Conservation (phyloP, 768 basidiomycete species). For the Rhodosporidiobolus sp. region DNA sequence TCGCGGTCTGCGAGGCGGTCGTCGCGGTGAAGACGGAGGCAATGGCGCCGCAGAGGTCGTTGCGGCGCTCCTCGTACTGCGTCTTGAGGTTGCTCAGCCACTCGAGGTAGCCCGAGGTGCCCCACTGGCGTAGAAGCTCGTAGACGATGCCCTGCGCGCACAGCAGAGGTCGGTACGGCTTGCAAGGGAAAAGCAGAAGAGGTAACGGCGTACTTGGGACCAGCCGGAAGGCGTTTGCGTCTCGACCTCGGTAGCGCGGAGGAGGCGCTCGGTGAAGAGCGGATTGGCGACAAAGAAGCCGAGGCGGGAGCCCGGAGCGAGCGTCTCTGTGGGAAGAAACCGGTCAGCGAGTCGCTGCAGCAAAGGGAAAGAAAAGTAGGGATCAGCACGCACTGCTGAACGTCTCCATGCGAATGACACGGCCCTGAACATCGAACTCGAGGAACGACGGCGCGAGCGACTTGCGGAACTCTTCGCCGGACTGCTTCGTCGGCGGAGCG, state of each 20-base stretch:
- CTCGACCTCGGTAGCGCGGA: conserved; percentile 66
- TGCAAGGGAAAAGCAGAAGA: conserved; percentile 53
- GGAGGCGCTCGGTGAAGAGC: conserved; percentile 68
- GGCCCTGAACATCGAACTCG: conserved; percentile 71
- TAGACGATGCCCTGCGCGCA: conserved; percentile 55
- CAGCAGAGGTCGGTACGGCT: neutral
- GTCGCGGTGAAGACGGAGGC: conserved; percentile 40
- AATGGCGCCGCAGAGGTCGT: conserved; percentile 64
- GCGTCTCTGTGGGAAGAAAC: conserved; percentile 54
- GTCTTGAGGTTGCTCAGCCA: conserved; percentile 65
- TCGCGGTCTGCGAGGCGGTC: neutral
- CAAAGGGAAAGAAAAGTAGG: neutral
- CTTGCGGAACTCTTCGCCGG: conserved; percentile 47
- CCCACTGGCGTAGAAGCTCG: conserved; percentile 62
- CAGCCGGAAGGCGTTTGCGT: conserved; percentile 72
- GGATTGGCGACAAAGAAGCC: conserved; percentile 79
- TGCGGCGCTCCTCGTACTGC: conserved; percentile 60
- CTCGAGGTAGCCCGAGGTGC: conserved; percentile 65
- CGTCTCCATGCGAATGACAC: conserved; percentile 76
- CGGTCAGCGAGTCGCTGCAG: neutral
- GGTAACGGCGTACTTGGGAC: conserved; percentile 57
- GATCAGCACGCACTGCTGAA: conserved; percentile 58
- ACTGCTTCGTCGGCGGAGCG: conserved; percentile 27
- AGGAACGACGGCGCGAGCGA: conserved; percentile 47
- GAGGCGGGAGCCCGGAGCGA: conserved; percentile 70